These are phyloP conservation scores for Teratosphaeria viscida DNA, from an alignment of 2,329 filamentous ascomycete species.

Conservation along the genomic window DNA sequence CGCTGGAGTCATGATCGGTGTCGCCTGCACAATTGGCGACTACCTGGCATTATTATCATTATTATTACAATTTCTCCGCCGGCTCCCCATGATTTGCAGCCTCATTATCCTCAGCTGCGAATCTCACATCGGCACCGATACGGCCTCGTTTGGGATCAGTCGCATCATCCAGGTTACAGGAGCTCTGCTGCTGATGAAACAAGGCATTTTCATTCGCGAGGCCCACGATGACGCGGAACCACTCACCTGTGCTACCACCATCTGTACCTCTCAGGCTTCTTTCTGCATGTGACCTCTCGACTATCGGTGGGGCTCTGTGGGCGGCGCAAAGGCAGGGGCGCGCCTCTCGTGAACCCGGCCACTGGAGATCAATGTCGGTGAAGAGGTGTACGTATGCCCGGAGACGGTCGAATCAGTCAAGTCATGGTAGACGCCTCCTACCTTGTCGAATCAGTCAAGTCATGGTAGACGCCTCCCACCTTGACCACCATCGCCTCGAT, in stretches of 20 bases:
- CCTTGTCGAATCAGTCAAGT: too few species aligned
- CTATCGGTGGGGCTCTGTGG: neutral
- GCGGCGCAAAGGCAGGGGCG: too few species aligned
- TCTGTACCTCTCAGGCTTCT: neutral
- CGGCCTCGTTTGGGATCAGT: neutral
- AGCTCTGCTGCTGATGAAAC: neutral
- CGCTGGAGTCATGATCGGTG: neutral
- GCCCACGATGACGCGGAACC: neutral
- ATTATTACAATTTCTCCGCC: neutral
- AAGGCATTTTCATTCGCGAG: neutral
- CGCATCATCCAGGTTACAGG: neutral
- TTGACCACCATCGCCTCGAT: too few species aligned
- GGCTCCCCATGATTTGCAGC: too few species aligned
- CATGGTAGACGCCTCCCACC: too few species aligned
- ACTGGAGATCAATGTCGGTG: too few species aligned
- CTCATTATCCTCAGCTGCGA: neutral
- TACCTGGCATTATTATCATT: neutral
- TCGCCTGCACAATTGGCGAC: neutral
- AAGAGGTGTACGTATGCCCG: too few species aligned
- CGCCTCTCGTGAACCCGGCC: too few species aligned
- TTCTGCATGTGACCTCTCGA: neutral
- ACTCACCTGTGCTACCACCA: neutral
- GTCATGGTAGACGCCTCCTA: too few species aligned
- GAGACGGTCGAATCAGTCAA: too few species aligned
- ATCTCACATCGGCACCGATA: neutral